Base-by-base conservation (phyloP, 2,329 filamentous ascomycete genomes). In the Gremmenia infestans region DNA sequence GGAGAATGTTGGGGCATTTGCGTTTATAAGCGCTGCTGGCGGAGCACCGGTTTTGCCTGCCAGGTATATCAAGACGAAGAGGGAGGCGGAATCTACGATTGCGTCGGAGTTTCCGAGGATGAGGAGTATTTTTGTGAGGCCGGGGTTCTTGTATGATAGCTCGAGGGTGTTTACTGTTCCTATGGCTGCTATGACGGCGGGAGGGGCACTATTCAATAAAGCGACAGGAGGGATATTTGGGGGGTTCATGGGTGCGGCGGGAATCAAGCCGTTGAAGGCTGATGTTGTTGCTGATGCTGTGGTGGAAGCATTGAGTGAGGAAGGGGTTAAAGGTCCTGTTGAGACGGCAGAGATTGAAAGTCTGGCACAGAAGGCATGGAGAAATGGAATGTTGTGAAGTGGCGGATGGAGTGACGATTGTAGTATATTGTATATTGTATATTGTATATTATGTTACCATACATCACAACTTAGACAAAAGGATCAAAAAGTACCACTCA, bases 61-160 rank as follows among this genome's bases (percentile, higher is more conserved):
- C 8, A 81, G 94, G 65, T 99, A 99, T 73, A 90, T 99, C 66
- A 82, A 80, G 39, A 97, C 93, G 14, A 99, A 99, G 75, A 79
- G 94, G 60, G 89, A 96, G 70, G 94, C 94, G 7, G 94, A 99
- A 74, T 81, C 78, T 55, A 80, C 84, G 25, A 90, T 97, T 65
- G 75, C 85, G 35, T 81, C 78, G 53, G 81, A 83, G 61, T 91
- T 96, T 65, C 88, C 89, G 0, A 71, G 77, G 25, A 84, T 95
- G 81, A 82, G 94, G 19, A 85, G 81, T 60, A 76, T 97, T 58
- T 97, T 97, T 71, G 74, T 96, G 53, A 81, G 94, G 32, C 85
- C 93, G 11, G 88, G 88, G 0, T 94, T 99, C 72, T 78, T 99
- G 77, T 99, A 93, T 73, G 94, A 97, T 70, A 81, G 78, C 53